Evolutionary conservation across 2,329 filamentous ascomycete genomes (phyloP), one percentile per base, ranked within the genome.

Genomic region (Ceratocystis alfenasii): DNA sequence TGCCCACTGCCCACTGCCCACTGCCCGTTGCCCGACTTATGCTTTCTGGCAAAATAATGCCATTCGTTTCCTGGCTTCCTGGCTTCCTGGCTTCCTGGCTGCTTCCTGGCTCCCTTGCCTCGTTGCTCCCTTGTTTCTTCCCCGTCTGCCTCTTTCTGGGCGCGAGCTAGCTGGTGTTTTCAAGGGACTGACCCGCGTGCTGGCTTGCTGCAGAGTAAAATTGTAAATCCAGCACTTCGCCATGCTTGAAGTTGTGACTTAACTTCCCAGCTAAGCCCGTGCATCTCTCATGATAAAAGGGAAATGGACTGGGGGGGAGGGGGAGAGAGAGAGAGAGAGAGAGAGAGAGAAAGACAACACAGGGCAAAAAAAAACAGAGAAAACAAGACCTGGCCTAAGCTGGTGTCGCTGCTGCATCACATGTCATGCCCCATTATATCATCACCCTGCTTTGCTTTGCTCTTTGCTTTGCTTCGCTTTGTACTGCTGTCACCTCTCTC

Each of bases 361-460:
- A 41, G 12, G 10, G 8, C 10, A 41, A 12, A 41, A 36, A 12
- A 12, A 41, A 12, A 36, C 33, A 41, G 36, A 12, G 36, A 12
- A 41, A n/a, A 57, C 53, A 57, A 30, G 53, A 57, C 53, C 53
- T 57, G 53, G 53, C 30, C 53, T 5, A 33, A 57, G 53, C 53
- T 33, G 22, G 25, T 28, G 8, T 6, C 2, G 20, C 50, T 28
- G 1, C 46, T 57, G 53, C 22, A 57, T 57, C 53, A 57, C 53
- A 57, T 33, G 53, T n/a, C 53, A 57, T 30, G 53, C 53, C 30
- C 25, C 25, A 50, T 57, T 25, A 30, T 30, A 50, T 57, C 53
- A 30, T n/a, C 53, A 57, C 20, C 53, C 15, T 48, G 7, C 6
- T 30, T 10, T 48, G 7, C 6, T 30, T 10, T 10, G 50, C 2